A percentile compares a stretch with the other conserved stretches of the same genome.
These are phyloP conservation scores for Beauveria brongniartii DNA, from an alignment of 2,329 filamentous ascomycete species.

Conservation along the genomic window DNA sequence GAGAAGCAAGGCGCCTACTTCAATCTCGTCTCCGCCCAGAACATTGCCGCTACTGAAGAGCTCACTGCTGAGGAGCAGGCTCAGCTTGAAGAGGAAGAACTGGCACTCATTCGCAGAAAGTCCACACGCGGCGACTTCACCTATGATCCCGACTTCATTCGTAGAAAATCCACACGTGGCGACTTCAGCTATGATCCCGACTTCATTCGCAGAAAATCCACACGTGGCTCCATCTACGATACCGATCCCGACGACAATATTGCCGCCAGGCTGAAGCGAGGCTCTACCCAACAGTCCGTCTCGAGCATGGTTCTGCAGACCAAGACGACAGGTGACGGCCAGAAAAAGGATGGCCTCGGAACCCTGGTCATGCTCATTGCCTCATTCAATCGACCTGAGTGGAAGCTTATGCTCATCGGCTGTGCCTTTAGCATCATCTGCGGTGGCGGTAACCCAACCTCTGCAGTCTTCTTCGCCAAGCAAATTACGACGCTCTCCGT, in stretches of 20 bases:
- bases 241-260: slow-evolving; percentile 57
- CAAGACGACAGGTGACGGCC: slow-evolving; percentile 36
- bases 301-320: slow-evolving; percentile 65
- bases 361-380: slow-evolving; percentile 71
- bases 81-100: slow-evolving; percentile 40
- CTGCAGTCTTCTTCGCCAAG: slow-evolving; percentile 78
- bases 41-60: slow-evolving; percentile 58
- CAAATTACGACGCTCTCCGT: slow-evolving; percentile 64
- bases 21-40: slow-evolving; percentile 81
- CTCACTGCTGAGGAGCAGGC: slow-evolving; percentile 43
- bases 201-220: slow-evolving; percentile 40
- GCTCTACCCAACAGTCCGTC: slow-evolving; percentile 47
- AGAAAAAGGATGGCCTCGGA: slow-evolving; percentile 59
- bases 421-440: slow-evolving; percentile 67
- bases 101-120: slow-evolving; percentile 41
- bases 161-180: slow-evolving; percentile 35
- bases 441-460: slow-evolving; percentile 69
- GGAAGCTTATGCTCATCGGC: slow-evolving; percentile 63
- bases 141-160: slow-evolving; percentile 31
- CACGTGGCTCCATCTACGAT: slow-evolving; percentile 32
- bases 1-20: slow-evolving; percentile 66
- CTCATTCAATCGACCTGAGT: slow-evolving; percentile 70
- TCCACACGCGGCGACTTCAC: slow-evolving; percentile 32
- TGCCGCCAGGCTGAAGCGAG: slow-evolving; percentile 47
- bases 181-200: slow-evolving; percentile 22